phyloP scores from a whole-genome alignment of 2,329 filamentous ascomycete genomes.

The Colletotrichum scovillei region DNA sequence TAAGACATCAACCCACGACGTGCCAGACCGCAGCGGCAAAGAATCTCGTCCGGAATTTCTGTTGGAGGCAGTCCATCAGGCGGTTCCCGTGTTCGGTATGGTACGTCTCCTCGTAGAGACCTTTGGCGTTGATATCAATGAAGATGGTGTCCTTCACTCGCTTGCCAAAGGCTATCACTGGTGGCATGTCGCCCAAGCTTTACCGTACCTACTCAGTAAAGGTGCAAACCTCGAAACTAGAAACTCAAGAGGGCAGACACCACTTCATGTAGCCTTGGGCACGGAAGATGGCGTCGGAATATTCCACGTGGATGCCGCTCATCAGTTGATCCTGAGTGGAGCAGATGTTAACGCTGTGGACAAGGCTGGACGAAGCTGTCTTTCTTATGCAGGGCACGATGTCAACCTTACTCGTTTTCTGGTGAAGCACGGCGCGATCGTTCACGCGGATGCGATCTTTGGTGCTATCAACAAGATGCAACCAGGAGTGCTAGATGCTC shows the following conservation, averaged over 20 bases:
- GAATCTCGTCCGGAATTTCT: conserved; percentile 37
- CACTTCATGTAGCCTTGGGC: conserved; percentile 29
- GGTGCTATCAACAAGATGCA: conserved; percentile 33
- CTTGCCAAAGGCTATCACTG: conserved; percentile 15
- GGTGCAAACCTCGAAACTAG: conserved; percentile 18
- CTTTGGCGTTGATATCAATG: conserved; percentile 46
- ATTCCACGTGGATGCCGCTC: conserved; percentile 15
- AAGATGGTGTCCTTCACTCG: not conserved
- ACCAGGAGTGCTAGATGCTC: not conserved
- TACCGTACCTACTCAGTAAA: conserved; percentile 24
- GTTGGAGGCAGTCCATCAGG: conserved; percentile 41
- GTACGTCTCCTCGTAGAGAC: conserved; percentile 48
- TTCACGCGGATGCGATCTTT: conserved; percentile 33
- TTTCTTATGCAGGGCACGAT: conserved; percentile 17
- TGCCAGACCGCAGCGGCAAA: not conserved
- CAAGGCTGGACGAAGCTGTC: conserved; percentile 23
- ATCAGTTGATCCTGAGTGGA: not conserved
- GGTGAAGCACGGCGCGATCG: conserved; percentile 22
- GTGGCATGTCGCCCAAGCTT: conserved; percentile 34
- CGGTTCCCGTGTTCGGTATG: conserved; percentile 48
- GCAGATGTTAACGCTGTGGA: conserved; percentile 31
- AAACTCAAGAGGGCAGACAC: conserved; percentile 14
- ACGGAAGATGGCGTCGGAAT: not conserved
- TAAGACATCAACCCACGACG: not conserved
- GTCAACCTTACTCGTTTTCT: conserved; percentile 14